Evolutionary conservation across 1,284 basidiomycete species (phyloP).

Genomic region (Cutaneotrichosporon dermatis): DNA sequence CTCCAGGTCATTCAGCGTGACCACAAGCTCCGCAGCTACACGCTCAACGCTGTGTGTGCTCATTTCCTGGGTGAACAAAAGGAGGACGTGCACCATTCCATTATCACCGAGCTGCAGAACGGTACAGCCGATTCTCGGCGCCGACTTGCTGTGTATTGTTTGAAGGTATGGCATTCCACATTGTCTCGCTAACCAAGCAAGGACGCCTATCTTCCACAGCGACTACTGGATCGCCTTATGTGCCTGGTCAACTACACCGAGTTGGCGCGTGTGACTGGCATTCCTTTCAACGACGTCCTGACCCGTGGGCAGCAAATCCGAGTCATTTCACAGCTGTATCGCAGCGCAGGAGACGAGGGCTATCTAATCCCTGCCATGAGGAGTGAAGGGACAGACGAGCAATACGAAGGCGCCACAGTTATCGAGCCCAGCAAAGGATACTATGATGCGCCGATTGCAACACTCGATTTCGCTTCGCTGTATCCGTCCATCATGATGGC

Average conservation of each 20-base stretch:
- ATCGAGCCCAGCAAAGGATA: conserved; percentile 92
- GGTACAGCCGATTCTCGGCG: conserved; percentile 84
- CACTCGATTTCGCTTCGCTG: conserved; percentile 91
- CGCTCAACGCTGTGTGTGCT: conserved; percentile 90
- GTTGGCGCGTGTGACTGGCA: conserved; percentile 92
- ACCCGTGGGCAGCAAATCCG: conserved; percentile 93
- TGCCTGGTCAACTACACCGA: conserved; percentile 95
- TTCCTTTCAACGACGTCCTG: conserved; percentile 92
- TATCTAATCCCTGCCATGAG: conserved; percentile 80
- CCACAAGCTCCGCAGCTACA: conserved; percentile 89
- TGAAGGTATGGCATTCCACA: conserved; percentile 62
- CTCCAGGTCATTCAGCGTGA: conserved; percentile 96
- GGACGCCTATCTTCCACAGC: conserved; percentile 96
- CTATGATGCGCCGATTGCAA: conserved; percentile 91
- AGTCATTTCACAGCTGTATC: conserved; percentile 85
- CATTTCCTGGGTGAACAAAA: conserved; percentile 96
- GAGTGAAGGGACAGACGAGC: conserved; percentile 83
- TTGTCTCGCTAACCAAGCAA: conserved; percentile 37
- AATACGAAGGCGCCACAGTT: conserved; percentile 95
- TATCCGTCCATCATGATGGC: conserved; percentile 99
- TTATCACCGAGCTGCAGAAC: conserved; percentile 93
- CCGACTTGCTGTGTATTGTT: conserved; percentile 87
- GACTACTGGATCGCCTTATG: conserved; percentile 92
- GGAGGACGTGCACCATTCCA: conserved; percentile 93
- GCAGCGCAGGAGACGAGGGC: conserved; percentile 79